Evolutionary conservation across 805 yeast genomes (phyloP).

Genomic region (Ogataea angusta): DNA sequence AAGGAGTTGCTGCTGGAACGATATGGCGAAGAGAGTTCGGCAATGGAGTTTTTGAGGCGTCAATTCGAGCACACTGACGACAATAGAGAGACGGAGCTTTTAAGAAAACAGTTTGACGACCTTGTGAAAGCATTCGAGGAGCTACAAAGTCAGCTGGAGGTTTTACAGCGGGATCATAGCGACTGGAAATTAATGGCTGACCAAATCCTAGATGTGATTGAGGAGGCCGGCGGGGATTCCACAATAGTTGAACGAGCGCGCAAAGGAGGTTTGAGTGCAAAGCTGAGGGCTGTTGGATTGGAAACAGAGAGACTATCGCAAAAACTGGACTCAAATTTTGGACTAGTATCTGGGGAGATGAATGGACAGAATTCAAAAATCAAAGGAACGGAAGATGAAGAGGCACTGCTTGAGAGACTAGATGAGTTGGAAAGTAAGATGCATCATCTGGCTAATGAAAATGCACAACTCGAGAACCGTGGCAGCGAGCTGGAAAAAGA

Average conservation of each 20-base stretch:
- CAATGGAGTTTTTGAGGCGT: conserved; percentile 14
- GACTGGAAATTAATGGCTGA: conserved; percentile 14
- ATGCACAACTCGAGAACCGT: not conserved
- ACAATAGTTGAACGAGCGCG: not conserved
- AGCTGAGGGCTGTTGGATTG: conserved; percentile 3
- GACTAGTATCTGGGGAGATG: conserved; percentile 13
- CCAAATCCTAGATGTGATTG: conserved; percentile 10
- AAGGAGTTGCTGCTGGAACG: conserved; percentile 29
- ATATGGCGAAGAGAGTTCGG: conserved; percentile 18
- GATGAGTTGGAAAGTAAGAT: not conserved
- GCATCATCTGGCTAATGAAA: not conserved
- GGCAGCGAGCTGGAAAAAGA: not conserved
- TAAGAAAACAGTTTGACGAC: conserved; percentile 19
- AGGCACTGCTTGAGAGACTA: not conserved
- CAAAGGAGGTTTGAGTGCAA: conserved; percentile 3
- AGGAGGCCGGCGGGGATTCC: conserved; percentile 1
- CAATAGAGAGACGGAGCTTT: conserved; percentile 3
- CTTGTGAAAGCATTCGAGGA: conserved; percentile 16
- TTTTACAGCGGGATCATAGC: conserved; percentile 16
- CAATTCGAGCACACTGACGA: conserved; percentile 10
- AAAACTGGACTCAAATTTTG: conserved; percentile 7
- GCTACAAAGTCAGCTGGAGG: conserved; percentile 18
- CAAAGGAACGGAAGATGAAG: not conserved
- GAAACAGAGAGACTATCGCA: conserved; percentile 2
- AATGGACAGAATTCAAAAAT: conserved; percentile 12